Percentiles rank a stretch among this genome's conserved stretches.
Conservation (phyloP, 1,284 basidiomycete species). For the Hemileia vastatrix region DNA sequence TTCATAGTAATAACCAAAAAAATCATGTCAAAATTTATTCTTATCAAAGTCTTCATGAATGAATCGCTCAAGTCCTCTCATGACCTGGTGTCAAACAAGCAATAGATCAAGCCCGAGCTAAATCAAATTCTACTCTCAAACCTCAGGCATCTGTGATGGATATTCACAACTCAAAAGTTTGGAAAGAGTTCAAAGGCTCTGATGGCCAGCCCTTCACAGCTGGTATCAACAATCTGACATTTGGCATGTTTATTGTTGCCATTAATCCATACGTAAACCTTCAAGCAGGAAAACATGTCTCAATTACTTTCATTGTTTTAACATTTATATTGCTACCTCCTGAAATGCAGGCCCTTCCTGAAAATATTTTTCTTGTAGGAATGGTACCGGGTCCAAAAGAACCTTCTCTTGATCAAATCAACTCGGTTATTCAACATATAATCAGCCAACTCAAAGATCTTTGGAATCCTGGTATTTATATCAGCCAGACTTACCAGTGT, state of each 20-base stretch:
- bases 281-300: neutral
- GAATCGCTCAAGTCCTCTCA: constrained; percentile 3
- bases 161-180: constrained; percentile 1
- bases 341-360: constrained; percentile 36
- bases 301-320: constrained; percentile 4
- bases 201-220: constrained; percentile 8
- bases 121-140: neutral
- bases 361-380: constrained; percentile 46
- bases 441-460: constrained; percentile 37
- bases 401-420: constrained; percentile 29
- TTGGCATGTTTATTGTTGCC: constrained; percentile 2
- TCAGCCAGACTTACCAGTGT: neutral
- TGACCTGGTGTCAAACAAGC: neutral
- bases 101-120: neutral
- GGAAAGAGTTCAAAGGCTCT: constrained; percentile 3
- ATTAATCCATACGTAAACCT: constrained; percentile 7
- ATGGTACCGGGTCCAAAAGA: constrained; percentile 41
- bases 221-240: neutral
- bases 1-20: too few relatives aligned
- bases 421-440: constrained; percentile 40
- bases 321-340: constrained; percentile 30
- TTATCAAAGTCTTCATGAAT: constrained; percentile 2
- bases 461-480: constrained; percentile 38
- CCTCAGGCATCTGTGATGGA: too few relatives aligned
- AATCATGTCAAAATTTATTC: too few relatives aligned